Conservation (phyloP, 768 basidiomycete species). For the Trametes sanguinea region DNA sequence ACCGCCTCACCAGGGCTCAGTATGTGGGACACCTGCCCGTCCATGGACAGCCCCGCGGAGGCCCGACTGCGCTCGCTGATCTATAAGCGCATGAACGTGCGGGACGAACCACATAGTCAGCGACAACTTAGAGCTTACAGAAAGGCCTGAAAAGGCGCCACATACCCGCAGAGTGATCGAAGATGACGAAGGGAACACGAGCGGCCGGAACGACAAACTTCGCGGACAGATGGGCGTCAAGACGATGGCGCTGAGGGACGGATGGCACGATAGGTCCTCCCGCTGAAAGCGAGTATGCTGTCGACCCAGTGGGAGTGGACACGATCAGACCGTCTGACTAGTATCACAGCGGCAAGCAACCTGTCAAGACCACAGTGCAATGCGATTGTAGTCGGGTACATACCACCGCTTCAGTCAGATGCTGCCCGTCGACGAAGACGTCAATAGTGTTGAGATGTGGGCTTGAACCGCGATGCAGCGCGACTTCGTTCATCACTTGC, state of each 20-base stretch:
- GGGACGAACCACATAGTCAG: conserved; percentile 1
- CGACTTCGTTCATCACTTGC: conserved; percentile 98
- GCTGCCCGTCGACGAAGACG: conserved; percentile 91
- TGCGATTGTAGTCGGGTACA: conserved; percentile 35
- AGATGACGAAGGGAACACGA: conserved; percentile 85
- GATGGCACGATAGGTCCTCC: conserved; percentile 97
- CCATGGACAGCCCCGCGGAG: conserved; percentile 89
- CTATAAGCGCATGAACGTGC: conserved; percentile 39
- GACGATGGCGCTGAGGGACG: conserved; percentile 85
- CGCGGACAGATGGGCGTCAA: conserved; percentile 96
- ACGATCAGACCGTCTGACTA: conserved; percentile 94
- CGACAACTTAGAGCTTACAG: background rate
- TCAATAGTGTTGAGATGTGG: conserved; percentile 93
- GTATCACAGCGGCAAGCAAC: too few species aligned
- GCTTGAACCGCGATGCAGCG: conserved; percentile 87
- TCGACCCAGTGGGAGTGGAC: conserved; percentile 95
- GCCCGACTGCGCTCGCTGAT: conserved; percentile 85
- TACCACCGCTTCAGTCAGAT: conserved; percentile 94
- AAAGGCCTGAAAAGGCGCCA: background rate
- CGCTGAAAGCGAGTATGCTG: conserved; percentile 93
- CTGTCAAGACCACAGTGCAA: background rate
- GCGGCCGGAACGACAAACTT: conserved; percentile 87
- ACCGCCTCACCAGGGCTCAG: conserved; percentile 86
- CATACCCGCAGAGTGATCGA: conserved; percentile 72
- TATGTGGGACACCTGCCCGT: conserved; percentile 82